Conservation (phyloP, 2,329 filamentous ascomycete species). For the Hysterium pulicare region DNA sequence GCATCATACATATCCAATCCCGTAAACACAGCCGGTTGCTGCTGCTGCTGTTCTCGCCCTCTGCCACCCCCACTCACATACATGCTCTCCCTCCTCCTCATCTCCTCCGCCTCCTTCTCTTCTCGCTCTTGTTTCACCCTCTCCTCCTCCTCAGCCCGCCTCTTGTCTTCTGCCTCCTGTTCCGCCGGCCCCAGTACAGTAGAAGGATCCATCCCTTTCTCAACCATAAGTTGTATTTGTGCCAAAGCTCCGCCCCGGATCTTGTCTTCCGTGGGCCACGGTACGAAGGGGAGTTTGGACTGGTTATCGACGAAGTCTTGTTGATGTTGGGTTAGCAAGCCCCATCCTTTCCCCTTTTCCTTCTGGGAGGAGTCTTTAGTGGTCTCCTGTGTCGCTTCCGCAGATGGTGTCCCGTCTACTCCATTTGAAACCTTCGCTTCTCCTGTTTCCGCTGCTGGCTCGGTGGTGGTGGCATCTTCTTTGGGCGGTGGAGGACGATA, state of each 20-base stretch:
- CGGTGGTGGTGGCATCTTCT: slow-evolving; percentile 3
- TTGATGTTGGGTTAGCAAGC: slow-evolving; percentile 25
- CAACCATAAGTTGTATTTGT: slow-evolving; percentile 56
- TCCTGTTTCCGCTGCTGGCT: slow-evolving; percentile 11
- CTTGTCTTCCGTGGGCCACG: slow-evolving; percentile 71
- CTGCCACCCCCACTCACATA: neutral
- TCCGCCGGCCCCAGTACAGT: slow-evolving; percentile 43
- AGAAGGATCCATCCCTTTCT: slow-evolving; percentile 60
- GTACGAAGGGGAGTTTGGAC: slow-evolving; percentile 54
- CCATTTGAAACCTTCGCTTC: slow-evolving; percentile 26
- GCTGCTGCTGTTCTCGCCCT: slow-evolving; percentile 1
- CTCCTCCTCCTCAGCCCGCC: slow-evolving; percentile 31
- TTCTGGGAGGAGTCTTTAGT: slow-evolving; percentile 21
- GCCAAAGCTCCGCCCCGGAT: slow-evolving; percentile 68
- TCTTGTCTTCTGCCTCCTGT: slow-evolving; percentile 32
- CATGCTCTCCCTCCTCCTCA: slow-evolving; percentile 8
- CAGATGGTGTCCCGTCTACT: slow-evolving; percentile 21
- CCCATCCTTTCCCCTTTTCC: slow-evolving; percentile 7
- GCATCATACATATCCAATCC: slow-evolving; percentile 41
- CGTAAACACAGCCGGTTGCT: slow-evolving; percentile 17
- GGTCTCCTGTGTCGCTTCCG: slow-evolving; percentile 18
- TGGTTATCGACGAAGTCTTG: slow-evolving; percentile 34
- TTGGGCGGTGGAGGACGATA: slow-evolving; percentile 30
- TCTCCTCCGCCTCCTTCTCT: slow-evolving; percentile 22
- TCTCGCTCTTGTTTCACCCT: slow-evolving; percentile 26